These are phyloP conservation scores for Fomitopsis betulina DNA, from an alignment of 1,284 basidiomycete genomes.

Conservation along the genomic window DNA sequence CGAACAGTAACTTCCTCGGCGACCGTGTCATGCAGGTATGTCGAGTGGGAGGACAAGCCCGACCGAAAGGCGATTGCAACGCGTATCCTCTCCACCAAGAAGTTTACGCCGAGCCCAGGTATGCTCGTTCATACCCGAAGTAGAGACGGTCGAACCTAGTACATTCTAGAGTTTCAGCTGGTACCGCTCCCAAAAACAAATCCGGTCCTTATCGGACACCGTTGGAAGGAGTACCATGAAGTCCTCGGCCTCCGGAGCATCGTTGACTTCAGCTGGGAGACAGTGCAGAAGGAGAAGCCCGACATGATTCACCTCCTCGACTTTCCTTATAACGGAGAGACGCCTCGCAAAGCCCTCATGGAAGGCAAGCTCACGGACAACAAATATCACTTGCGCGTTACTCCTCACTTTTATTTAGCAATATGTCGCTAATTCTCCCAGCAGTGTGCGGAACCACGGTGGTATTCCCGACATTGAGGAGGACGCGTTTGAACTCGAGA, in stretches of 20 bases:
- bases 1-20: not conserved
- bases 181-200: conserved; percentile 48
- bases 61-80: conserved; percentile 37
- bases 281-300: conserved; percentile 48
- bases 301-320: conserved; percentile 50
- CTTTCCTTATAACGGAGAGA: conserved; percentile 52
- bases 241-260: conserved; percentile 42
- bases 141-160: not conserved
- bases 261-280: conserved; percentile 49
- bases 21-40: conserved; percentile 28
- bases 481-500: conserved; percentile 40
- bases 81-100: conserved; percentile 36
- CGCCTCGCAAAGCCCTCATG: conserved; percentile 37
- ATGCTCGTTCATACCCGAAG: not conserved
- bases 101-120: conserved; percentile 41
- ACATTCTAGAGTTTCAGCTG: conserved; percentile 37
- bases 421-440: not conserved
- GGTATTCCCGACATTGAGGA: conserved; percentile 43
- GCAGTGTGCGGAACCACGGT: conserved; percentile 44
- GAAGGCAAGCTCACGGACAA: conserved; percentile 42
- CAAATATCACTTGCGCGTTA: conserved; percentile 41
- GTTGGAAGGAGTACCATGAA: conserved; percentile 54
- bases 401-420: not conserved
- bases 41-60: conserved; percentile 46
- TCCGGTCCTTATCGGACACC: conserved; percentile 44